phyloP scores from a whole-genome alignment of 2,329 filamentous ascomycete genomes.

The Zopfia rhizophila region DNA sequence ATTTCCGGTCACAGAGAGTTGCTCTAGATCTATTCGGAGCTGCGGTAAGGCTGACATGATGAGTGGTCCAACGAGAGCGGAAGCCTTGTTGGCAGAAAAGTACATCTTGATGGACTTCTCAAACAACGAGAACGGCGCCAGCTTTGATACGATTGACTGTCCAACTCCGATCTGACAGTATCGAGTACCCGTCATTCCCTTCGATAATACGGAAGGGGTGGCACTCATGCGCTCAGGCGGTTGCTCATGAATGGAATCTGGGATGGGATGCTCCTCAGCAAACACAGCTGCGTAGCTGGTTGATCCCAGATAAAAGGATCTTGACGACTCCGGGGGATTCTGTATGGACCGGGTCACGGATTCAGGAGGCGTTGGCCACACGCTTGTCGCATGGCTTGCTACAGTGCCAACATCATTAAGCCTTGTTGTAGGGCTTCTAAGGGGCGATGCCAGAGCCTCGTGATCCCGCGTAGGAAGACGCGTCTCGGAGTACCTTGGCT shows the following conservation, averaged over 20 bases:
- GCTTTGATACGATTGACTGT: slow-evolving; percentile 39
- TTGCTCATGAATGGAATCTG: slow-evolving; percentile 43
- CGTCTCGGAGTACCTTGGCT: slow-evolving; percentile 26
- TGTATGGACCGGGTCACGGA: slow-evolving; percentile 33
- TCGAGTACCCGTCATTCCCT: slow-evolving; percentile 32
- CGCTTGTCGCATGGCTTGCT: slow-evolving; percentile 15
- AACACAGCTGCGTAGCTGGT: slow-evolving; percentile 51
- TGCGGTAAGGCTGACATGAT: slow-evolving; percentile 44
- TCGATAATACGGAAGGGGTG: slow-evolving; percentile 30
- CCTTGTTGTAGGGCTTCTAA: slow-evolving; percentile 40
- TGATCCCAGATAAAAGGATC: slow-evolving; percentile 47
- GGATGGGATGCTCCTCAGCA: slow-evolving; percentile 41
- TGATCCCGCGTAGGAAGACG: slow-evolving; percentile 22
- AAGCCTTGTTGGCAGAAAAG: slow-evolving; percentile 38
- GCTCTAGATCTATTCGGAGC: slow-evolving; percentile 41
- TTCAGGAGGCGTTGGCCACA: slow-evolving; percentile 45
- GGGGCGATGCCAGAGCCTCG: slow-evolving; percentile 33
- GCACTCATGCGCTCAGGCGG: slow-evolving; percentile 35
- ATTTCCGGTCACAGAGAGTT: slow-evolving; percentile 28
- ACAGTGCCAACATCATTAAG: slow-evolving; percentile 33
- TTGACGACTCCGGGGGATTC: slow-evolving; percentile 33
- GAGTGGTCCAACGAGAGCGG: slow-evolving; percentile 40
- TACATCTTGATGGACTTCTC: slow-evolving; percentile 40
- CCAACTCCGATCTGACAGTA: slow-evolving; percentile 43
- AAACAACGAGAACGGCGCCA: slow-evolving; percentile 41